Percentiles rank a stretch among this genome's conserved stretches.
phyloP scores from a whole-genome alignment of 2,329 filamentous ascomycete genomes.

The Colletotrichum cuscutae region DNA sequence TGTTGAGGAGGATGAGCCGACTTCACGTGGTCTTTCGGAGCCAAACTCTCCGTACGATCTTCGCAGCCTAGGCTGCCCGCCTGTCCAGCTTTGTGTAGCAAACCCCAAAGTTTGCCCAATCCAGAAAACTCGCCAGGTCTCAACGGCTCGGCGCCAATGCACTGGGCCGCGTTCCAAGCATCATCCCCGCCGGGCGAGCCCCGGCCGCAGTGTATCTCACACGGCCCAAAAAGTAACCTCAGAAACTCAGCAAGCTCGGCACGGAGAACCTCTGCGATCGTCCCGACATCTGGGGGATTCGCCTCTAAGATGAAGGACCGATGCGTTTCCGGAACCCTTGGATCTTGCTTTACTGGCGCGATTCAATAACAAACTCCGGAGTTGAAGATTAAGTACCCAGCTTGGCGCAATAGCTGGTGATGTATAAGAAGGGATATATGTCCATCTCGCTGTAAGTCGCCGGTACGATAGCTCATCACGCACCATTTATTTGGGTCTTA shows the following conservation, averaged over 20 bases:
- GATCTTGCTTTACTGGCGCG: background rate
- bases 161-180: conserved; percentile 18
- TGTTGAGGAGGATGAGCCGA: background rate
- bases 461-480: background rate
- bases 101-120: conserved; percentile 1
- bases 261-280: conserved; percentile 10
- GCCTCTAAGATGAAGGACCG: conserved; percentile 10
- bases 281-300: conserved; percentile 13
- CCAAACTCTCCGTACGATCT: conserved; percentile 8
- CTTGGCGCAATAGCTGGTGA: background rate
- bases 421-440: conserved; percentile 20
- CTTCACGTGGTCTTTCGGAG: conserved; percentile 12
- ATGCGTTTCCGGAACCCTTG: conserved; percentile 3
- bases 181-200: conserved; percentile 25
- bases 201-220: conserved; percentile 21
- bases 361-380: background rate
- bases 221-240: conserved; percentile 24
- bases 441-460: background rate
- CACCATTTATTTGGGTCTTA: background rate
- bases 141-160: conserved; percentile 29
- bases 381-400: conserved; percentile 7
- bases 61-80: background rate
- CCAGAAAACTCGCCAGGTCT: conserved; percentile 9
- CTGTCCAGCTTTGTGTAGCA: background rate
- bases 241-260: background rate